Evolutionary conservation across 1,284 basidiomycete genomes (phyloP), one percentile per base, ranked within the genome.

Genomic region (Ustilago curta): DNA sequence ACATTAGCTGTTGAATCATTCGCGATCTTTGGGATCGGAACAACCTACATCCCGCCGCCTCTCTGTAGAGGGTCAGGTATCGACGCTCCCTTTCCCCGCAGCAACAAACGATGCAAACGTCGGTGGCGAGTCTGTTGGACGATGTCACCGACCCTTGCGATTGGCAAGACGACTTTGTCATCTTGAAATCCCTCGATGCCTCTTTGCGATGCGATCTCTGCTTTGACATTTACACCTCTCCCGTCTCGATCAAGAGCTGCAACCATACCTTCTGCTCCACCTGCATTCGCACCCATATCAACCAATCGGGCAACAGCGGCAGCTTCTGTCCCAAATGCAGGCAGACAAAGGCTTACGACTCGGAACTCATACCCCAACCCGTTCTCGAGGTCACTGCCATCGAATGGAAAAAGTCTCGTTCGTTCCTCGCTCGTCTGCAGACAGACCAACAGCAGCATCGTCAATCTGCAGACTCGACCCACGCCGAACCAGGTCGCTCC

Each of bases 261-360:
- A 43, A 65, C 21, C 82, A 84, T 50, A 61, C 77, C 14, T 84
- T 82, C 47, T 84, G 82, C 76, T 83, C 81, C 14, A 59, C 63
- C 12, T 84, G 82, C 59, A 81, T 84, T 14, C 81, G 82, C 19
- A 80, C 70, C 14, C 78, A 80, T 49, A 83, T 84, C 70, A 84
- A 84, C 45, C 81, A 84, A 57, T 67, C 80, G 3, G 76, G 79
- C 25, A 77, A 69, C 31, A 53, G 48, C 25, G 78, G 82, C 12
- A 54, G 69, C 29, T 79, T 80, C 62, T 84, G 82, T 53, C 82
- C 82, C 57, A 80, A 82, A 42, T 84, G 82, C 48, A 67, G 81
- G 12, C 77, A 80, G 55, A 82, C 73, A 23, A 83, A 83, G 50
- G 82, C 79, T 0, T 79, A 77, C 58, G 82, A 84, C 43, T 71